A percentile compares a stretch with the other conserved stretches of the same genome.
phyloP scores from a whole-genome alignment of 345 rosid genomes.

The Citrus inodora region DNA sequence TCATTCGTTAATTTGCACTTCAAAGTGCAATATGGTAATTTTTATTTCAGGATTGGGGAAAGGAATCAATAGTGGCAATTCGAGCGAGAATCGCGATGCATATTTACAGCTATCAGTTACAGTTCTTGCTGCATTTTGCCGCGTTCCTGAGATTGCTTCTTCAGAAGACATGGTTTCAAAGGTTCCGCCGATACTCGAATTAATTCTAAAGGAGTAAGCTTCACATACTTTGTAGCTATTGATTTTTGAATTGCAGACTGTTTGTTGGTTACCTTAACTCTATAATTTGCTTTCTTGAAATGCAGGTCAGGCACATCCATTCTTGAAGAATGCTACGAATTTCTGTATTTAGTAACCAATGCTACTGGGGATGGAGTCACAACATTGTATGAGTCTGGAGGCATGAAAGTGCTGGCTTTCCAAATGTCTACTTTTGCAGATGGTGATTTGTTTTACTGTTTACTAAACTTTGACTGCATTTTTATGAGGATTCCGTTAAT shows the following conservation, averaged over 20 bases:
- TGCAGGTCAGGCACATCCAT: constrained; percentile 38
- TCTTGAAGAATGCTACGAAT: constrained; percentile 72
- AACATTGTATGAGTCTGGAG: constrained; percentile 54
- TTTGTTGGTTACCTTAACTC: not conserved
- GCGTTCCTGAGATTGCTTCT: constrained; percentile 68
- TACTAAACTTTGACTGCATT: not conserved
- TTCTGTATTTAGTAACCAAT: constrained; percentile 62
- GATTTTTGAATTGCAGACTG: not conserved
- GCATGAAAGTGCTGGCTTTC: constrained; percentile 62
- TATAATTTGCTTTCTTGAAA: constrained; percentile 4
- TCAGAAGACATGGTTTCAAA: constrained; percentile 66
- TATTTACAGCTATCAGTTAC: constrained; percentile 73
- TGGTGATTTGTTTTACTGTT: constrained; percentile 39
- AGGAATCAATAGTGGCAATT: constrained; percentile 38
- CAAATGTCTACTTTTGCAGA: constrained; percentile 54
- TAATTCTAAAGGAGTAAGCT: constrained; percentile 48
- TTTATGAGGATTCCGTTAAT: not conserved
- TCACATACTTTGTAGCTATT: not conserved
- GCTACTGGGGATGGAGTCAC: constrained; percentile 53
- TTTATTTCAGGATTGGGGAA: constrained; percentile 40
- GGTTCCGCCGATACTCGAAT: constrained; percentile 60
- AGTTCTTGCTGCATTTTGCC: constrained; percentile 77
- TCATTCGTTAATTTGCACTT: not conserved
- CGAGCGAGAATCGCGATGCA: constrained; percentile 54
- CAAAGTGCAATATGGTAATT: not conserved